These are phyloP conservation scores for Phytophthora agathidicida DNA, from an alignment of 352 stramenopile species.

Conservation along the genomic window DNA sequence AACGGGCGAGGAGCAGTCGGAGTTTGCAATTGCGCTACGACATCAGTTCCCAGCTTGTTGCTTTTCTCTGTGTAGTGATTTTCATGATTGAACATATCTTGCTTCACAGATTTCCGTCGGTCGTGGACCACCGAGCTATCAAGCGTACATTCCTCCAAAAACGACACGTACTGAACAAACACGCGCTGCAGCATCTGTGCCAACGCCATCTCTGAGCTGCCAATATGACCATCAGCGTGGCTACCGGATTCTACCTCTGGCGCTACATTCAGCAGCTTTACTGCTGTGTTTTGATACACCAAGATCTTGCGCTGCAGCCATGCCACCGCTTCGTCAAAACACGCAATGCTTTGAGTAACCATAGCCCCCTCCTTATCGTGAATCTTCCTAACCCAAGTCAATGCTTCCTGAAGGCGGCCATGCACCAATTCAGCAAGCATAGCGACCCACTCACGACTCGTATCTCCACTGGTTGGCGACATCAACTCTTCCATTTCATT, in stretches of 20 bases:
- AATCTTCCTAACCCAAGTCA: conserved; percentile 11
- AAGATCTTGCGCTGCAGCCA: conserved; percentile 58
- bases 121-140: conserved; percentile 9
- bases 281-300: conserved; percentile 22
- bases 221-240: conserved; percentile 21
- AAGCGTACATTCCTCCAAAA: conserved; percentile 24
- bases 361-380: conserved; percentile 26
- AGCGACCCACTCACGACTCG: conserved; percentile 27
- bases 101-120: conserved; percentile 24
- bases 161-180: conserved; percentile 31
- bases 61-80: conserved; percentile 41
- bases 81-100: conserved; percentile 36
- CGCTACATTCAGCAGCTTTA: conserved; percentile 22
- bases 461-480: conserved; percentile 14
- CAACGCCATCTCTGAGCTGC: conserved; percentile 53
- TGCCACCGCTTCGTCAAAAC: conserved; percentile 42
- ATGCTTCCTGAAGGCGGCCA: conserved; percentile 24
- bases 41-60: not conserved
- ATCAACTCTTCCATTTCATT: conserved; percentile 32
- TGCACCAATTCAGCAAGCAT: conserved; percentile 43
- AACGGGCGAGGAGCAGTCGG: conserved; percentile 37
- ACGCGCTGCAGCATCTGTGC: conserved; percentile 58
- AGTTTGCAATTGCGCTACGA: not conserved
- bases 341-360: conserved; percentile 35
- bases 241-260: not conserved